phyloP scores from a whole-genome alignment of 2,329 filamentous ascomycete genomes.

The Herpotrichia juniperi region DNA sequence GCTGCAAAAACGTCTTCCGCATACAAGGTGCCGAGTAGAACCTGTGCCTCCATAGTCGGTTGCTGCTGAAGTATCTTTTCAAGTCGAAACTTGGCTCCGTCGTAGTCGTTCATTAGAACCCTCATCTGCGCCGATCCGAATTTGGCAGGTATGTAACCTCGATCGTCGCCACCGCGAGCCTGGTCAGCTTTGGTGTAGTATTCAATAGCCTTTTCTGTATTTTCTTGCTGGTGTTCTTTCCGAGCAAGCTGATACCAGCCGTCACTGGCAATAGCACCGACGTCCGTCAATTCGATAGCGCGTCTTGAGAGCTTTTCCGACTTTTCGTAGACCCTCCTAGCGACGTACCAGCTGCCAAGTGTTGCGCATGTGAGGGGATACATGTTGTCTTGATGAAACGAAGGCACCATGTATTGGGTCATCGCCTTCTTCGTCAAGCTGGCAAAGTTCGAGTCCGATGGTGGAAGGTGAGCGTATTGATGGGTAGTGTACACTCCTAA shows the following conservation, averaged over 20 bases:
- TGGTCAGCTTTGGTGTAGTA: slow-evolving; percentile 91
- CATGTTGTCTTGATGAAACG: slow-evolving; percentile 92
- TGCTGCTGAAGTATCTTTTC: slow-evolving; percentile 93
- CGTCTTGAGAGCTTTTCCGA: slow-evolving; percentile 88
- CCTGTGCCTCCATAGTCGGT: slow-evolving; percentile 86
- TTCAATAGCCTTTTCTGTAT: slow-evolving; percentile 76
- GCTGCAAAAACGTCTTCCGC: slow-evolving; percentile 91
- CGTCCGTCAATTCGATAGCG: slow-evolving; percentile 93
- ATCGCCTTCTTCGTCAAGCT: slow-evolving; percentile 90
- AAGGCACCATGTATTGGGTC: slow-evolving; percentile 90
- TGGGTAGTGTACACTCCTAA: slow-evolving; percentile 91
- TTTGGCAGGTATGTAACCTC: slow-evolving; percentile 90
- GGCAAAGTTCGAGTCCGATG: slow-evolving; percentile 84
- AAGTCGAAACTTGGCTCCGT: slow-evolving; percentile 88
- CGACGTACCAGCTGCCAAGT: slow-evolving; percentile 88
- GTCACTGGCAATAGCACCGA: slow-evolving; percentile 95
- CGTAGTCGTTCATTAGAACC: slow-evolving; percentile 81
- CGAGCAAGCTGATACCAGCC: slow-evolving; percentile 95
- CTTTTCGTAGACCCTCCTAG: slow-evolving; percentile 78
- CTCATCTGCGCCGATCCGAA: slow-evolving; percentile 92
- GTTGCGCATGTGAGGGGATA: slow-evolving; percentile 88
- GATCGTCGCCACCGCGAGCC: slow-evolving; percentile 87
- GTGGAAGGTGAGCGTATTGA: slow-evolving; percentile 79
- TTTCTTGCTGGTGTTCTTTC: slow-evolving; percentile 84
- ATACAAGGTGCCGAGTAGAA: slow-evolving; percentile 86